Percentiles rank a stretch among this genome's conserved stretches.
Conservation (phyloP, 1,139 yeast genomes). For the Suhomyces bolitotheri region DNA sequence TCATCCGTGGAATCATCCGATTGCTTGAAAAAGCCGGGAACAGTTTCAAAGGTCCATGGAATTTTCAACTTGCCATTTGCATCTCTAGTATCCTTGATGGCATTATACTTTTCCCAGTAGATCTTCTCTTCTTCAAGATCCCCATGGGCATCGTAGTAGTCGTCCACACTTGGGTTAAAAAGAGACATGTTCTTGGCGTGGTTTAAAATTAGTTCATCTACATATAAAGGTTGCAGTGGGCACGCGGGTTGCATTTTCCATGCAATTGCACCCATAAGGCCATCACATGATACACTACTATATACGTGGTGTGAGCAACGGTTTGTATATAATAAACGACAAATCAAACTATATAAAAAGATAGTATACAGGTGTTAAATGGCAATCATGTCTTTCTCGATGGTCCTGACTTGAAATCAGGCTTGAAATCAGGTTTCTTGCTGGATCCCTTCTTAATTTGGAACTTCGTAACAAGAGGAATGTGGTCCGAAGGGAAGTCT, state of each 20-base stretch:
- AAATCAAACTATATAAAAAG: constrained; percentile 10
- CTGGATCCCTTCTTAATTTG: constrained; percentile 56
- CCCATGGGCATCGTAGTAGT: constrained; percentile 26
- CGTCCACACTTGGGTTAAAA: constrained; percentile 22
- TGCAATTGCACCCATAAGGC: not conserved
- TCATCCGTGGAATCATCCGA: constrained; percentile 39
- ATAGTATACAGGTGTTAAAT: constrained; percentile 10
- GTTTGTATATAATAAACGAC: constrained; percentile 3
- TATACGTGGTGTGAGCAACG: not conserved
- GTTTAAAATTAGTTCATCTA: no score
- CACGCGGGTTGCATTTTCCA: constrained; percentile 8
- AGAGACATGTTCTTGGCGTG: constrained; percentile 18
- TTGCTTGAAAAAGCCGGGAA: constrained; percentile 41
- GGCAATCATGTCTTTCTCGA: constrained; percentile 47
- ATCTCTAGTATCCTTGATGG: constrained; percentile 9
- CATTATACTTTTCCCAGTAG: constrained; percentile 13
- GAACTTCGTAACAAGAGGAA: constrained; percentile 77
- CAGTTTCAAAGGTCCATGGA: constrained; percentile 41
- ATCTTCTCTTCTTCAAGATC: constrained; percentile 16
- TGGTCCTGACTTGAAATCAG: constrained; percentile 52
- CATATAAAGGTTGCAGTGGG: constrained; percentile 2
- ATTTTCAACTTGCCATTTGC: constrained; percentile 11
- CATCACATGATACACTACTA: not conserved
- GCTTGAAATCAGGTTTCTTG: constrained; percentile 49
- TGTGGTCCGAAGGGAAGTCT: constrained; percentile 92